Conservation (phyloP, 148 eudicot genomes). For the Fagopyrum homotropicum region DNA sequence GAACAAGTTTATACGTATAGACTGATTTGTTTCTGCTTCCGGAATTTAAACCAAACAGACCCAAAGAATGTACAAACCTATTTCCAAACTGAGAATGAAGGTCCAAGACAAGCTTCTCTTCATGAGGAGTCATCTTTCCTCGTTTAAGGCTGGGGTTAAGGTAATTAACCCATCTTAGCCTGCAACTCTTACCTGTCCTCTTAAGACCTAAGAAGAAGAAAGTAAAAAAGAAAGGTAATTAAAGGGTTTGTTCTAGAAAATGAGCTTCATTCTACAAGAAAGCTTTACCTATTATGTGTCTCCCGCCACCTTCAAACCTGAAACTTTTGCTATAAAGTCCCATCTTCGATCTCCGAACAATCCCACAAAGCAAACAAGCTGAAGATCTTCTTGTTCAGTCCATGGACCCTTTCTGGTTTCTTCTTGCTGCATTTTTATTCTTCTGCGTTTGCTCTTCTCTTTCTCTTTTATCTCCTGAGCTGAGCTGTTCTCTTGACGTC, state of each 20-base stretch:
- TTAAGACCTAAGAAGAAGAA: conserved; percentile 61
- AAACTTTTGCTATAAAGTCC: conserved; percentile 99
- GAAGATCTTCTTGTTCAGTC: conserved; percentile 93
- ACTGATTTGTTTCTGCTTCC: too few relatives aligned
- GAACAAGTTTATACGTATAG: too few relatives aligned
- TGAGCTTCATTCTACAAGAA: conserved; percentile 36
- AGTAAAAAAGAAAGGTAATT: conserved; percentile 17
- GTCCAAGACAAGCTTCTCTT: conserved; percentile 75
- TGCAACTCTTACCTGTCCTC: conserved; percentile 96
- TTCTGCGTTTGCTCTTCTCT: background rate
- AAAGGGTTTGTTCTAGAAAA: conserved; percentile 26
- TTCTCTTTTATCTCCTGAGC: background rate
- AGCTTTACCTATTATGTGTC: conserved; percentile 68
- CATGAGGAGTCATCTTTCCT: conserved; percentile 85
- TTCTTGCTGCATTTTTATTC: conserved; percentile 38
- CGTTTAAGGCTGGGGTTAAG: conserved; percentile 85
- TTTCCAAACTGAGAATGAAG: conserved; percentile 90
- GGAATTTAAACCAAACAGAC: too few relatives aligned
- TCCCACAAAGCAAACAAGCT: conserved; percentile 78
- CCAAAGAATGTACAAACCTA: conserved; percentile 11
- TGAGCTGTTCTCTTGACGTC: background rate
- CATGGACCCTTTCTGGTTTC: conserved; percentile 85
- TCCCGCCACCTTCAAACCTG: conserved; percentile 99
- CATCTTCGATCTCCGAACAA: conserved; percentile 92
- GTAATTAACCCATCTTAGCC: conserved; percentile 95